Conservation (phyloP, 495 filamentous ascomycete genomes). For the Penicillium psychrofluorescens region DNA sequence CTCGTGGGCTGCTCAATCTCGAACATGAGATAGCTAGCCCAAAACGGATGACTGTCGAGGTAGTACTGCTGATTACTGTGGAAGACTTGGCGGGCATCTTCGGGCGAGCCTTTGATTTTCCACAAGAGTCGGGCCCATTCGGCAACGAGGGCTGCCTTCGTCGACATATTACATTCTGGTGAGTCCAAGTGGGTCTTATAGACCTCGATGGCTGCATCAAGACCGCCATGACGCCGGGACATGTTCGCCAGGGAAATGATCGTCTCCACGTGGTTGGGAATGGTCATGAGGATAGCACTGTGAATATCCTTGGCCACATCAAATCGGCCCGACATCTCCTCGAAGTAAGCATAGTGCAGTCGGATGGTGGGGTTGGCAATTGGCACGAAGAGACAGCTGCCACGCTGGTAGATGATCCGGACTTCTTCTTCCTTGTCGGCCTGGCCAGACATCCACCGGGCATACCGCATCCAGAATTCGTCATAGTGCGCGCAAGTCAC, state of each 20-base stretch:
- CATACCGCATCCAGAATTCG: slow-evolving; percentile 96
- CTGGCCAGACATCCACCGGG: slow-evolving; percentile 91
- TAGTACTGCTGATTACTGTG: slow-evolving; percentile 78
- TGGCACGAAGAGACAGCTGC: slow-evolving; percentile 74
- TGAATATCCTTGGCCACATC: slow-evolving; percentile 80
- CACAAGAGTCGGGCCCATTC: slow-evolving; percentile 87
- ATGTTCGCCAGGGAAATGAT: slow-evolving; percentile 86
- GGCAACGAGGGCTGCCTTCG: slow-evolving; percentile 79
- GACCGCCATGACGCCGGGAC: slow-evolving; percentile 73
- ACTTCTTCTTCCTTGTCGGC: slow-evolving; percentile 81
- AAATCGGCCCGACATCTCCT: slow-evolving; percentile 71
- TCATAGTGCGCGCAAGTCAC: slow-evolving; percentile 92
- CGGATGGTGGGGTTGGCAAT: slow-evolving; percentile 74
- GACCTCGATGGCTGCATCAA: slow-evolving; percentile 81
- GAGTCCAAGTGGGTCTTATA: slow-evolving; percentile 76
- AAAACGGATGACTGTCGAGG: slow-evolving; percentile 83
- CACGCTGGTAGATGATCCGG: slow-evolving; percentile 87
- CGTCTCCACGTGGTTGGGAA: slow-evolving; percentile 76
- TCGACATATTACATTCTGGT: slow-evolving; percentile 61
- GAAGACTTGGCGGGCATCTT: slow-evolving; percentile 83
- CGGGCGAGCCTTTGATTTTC: slow-evolving; percentile 79
- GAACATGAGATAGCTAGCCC: slow-evolving; percentile 82
- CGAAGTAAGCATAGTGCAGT: slow-evolving; percentile 88
- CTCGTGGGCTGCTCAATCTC: slow-evolving; percentile 83
- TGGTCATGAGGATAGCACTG: slow-evolving; percentile 60